These are phyloP conservation scores for Wolfiporia cocos DNA, from an alignment of 1,284 basidiomycete species.

Conservation along the genomic window DNA sequence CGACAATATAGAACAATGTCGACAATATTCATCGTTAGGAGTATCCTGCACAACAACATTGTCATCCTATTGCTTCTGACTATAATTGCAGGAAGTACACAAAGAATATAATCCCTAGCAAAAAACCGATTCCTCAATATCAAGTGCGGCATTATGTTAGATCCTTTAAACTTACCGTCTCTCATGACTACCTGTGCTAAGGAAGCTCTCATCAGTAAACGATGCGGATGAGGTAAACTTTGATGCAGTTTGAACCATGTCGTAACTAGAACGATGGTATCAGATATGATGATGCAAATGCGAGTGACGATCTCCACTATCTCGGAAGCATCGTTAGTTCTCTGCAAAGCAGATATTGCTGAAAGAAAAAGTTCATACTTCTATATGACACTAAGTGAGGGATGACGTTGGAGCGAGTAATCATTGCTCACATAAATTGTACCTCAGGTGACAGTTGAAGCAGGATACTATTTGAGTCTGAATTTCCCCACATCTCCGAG, in stretches of 20 bases:
- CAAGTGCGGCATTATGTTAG: not conserved
- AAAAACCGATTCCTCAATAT: not conserved
- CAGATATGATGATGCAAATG: not conserved
- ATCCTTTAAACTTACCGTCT: not conserved
- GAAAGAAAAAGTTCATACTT: not conserved
- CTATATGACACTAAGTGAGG: not conserved
- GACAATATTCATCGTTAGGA: not conserved
- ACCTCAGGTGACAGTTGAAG: too few relatives aligned
- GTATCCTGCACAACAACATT: not conserved
- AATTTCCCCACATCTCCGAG: too few relatives aligned
- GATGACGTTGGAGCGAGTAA: not conserved
- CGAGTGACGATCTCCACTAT: constrained; percentile 1
- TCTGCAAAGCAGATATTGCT: too few relatives aligned
- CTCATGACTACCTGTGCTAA: not conserved
- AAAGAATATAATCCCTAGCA: too few relatives aligned
- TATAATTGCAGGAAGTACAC: not conserved
- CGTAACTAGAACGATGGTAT: not conserved
- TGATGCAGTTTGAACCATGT: not conserved
- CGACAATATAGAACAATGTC: too few relatives aligned
- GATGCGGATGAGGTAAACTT: not conserved
- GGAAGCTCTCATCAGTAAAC: constrained; percentile 1
- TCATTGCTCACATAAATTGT: too few relatives aligned
- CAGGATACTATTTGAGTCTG: too few relatives aligned
- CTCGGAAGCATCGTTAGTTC: not conserved
- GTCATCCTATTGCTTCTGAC: not conserved